These are phyloP conservation scores for Gossypium laxum DNA, from an alignment of 441 rosid species.

Conservation along the genomic window DNA sequence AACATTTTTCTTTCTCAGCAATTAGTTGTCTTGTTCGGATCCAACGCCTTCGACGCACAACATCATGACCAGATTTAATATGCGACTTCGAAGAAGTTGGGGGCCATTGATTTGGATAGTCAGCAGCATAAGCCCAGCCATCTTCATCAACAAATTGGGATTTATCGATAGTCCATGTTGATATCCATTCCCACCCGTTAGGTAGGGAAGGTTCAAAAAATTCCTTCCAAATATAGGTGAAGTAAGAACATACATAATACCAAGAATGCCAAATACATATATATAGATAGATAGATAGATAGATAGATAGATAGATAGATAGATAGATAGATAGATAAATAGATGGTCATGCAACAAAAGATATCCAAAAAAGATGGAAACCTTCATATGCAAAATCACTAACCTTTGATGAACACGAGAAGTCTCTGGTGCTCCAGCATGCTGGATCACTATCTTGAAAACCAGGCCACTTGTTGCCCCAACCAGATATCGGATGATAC, in stretches of 20 bases:
- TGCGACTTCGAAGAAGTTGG: slow-evolving; percentile 32
- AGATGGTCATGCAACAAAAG: not conserved
- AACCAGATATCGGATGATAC: slow-evolving; percentile 39
- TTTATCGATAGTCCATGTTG: slow-evolving; percentile 56
- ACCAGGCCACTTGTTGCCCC: slow-evolving; percentile 40
- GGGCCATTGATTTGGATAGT: slow-evolving; percentile 46
- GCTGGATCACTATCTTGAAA: slow-evolving; percentile 35
- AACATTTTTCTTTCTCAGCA: slow-evolving; percentile 20
- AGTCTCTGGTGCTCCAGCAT: slow-evolving; percentile 54
- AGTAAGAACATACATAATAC: not conserved
- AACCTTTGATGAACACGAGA: slow-evolving; percentile 52
- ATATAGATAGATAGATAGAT: not conserved
- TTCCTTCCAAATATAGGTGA: slow-evolving; percentile 36
- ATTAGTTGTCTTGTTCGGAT: slow-evolving; percentile 39
- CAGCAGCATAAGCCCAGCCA: slow-evolving; percentile 62
- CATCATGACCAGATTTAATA: slow-evolving; percentile 34
- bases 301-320: not conserved
- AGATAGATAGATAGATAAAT: not conserved
- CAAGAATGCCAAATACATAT: not conserved
- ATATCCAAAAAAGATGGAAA: slow-evolving; percentile 5
- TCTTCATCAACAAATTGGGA: slow-evolving; percentile 45
- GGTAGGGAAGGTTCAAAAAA: slow-evolving; percentile 53
- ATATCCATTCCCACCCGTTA: slow-evolving; percentile 59
- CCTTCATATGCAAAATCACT: slow-evolving; percentile 11
- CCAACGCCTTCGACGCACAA: slow-evolving; percentile 56